phyloP scores from a whole-genome alignment of 257 asterid genomes.

The Capsicum baccatum region DNA sequence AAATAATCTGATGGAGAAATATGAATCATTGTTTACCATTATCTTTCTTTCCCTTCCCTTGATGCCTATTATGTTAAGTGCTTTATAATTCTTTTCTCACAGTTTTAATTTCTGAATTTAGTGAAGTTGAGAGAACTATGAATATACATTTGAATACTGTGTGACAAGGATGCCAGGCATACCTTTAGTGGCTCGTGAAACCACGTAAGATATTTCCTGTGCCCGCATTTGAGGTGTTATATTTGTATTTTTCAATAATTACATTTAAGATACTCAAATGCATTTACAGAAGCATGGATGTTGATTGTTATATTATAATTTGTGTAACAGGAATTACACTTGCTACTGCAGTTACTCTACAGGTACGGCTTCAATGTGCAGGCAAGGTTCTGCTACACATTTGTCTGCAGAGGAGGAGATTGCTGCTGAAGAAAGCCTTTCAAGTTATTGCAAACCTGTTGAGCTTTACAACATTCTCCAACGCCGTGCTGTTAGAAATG shows the following conservation, averaged over 20 bases:
- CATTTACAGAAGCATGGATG: slow-evolving; percentile 36
- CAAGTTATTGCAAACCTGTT: slow-evolving; percentile 94
- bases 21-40: background rate
- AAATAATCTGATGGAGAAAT: background rate
- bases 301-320: slow-evolving; percentile 43
- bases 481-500: slow-evolving; percentile 85
- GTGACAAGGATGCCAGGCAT: slow-evolving; percentile 86
- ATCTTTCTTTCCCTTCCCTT: background rate
- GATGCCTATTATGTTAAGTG: slow-evolving; percentile 13
- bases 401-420: slow-evolving; percentile 90
- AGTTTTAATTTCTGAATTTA: slow-evolving; percentile 31
- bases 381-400: slow-evolving; percentile 81
- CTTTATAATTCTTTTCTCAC: slow-evolving; percentile 29
- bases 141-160: slow-evolving; percentile 35
- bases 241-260: slow-evolving; percentile 29
- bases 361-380: slow-evolving; percentile 89
- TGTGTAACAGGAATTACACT: slow-evolving; percentile 59
- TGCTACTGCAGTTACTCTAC: slow-evolving; percentile 89
- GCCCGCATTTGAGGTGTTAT: slow-evolving; percentile 35
- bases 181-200: slow-evolving; percentile 86
- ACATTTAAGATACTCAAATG: slow-evolving; percentile 37
- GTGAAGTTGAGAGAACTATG: slow-evolving; percentile 44
- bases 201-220: slow-evolving; percentile 62
- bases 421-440: slow-evolving; percentile 95
- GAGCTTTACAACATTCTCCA: slow-evolving; percentile 92